These are phyloP conservation scores for Priceomyces castillae DNA, from an alignment of 805 yeast genomes.

Conservation along the genomic window DNA sequence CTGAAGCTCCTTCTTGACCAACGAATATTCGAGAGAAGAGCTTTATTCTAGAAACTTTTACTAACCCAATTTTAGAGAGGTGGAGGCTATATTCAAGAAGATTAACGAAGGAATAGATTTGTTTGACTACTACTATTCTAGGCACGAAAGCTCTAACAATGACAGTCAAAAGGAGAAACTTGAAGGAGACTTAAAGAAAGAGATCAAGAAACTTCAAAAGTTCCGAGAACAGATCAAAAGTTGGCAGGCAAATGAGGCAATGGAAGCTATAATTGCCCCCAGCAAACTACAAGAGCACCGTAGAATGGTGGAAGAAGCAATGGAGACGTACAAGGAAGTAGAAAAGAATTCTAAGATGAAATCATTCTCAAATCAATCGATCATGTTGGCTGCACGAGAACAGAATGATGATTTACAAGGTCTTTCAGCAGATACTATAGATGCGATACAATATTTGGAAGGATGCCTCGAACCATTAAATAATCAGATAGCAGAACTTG, in stretches of 20 bases:
- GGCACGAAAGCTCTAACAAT: constrained; percentile 38
- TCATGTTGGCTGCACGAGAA: constrained; percentile 41
- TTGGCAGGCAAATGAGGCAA: constrained; percentile 40
- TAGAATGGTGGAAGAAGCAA: constrained; percentile 41
- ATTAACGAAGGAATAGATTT: constrained; percentile 45
- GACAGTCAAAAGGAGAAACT: constrained; percentile 45
- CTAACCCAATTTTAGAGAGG: constrained; percentile 27
- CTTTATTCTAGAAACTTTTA: neutral
- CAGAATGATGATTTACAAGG: constrained; percentile 24
- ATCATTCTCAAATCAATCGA: constrained; percentile 43
- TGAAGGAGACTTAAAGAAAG: constrained; percentile 44
- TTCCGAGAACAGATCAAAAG: constrained; percentile 45
- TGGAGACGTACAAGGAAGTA: constrained; percentile 45
- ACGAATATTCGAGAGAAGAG: neutral
- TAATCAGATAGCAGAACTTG: constrained; percentile 35
- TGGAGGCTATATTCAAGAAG: constrained; percentile 42
- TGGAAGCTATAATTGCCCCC: constrained; percentile 26
- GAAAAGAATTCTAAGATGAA: constrained; percentile 43
- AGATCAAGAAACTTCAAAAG: constrained; percentile 44
- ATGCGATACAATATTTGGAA: constrained; percentile 32
- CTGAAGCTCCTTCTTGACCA: no score
- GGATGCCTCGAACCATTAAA: constrained; percentile 28
- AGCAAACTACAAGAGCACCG: constrained; percentile 35
- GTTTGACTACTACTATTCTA: constrained; percentile 43
- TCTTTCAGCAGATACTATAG: constrained; percentile 33